These are phyloP conservation scores for Huntiella bhutanensis DNA, from an alignment of 2,329 filamentous ascomycete species.

Conservation along the genomic window DNA sequence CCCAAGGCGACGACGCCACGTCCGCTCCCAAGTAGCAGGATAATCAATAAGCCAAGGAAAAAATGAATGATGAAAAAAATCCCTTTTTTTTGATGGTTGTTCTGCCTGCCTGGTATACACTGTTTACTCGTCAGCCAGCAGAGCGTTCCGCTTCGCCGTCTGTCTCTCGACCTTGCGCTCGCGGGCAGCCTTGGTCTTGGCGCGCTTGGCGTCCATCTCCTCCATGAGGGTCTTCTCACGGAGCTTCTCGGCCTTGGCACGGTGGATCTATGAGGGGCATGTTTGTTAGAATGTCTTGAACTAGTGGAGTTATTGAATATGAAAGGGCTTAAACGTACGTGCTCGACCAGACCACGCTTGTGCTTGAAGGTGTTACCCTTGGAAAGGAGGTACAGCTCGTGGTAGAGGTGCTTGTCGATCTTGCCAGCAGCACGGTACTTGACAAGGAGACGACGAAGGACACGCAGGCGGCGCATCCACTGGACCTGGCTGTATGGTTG, in stretches of 20 bases:
- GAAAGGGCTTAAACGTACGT: constrained; percentile 49
- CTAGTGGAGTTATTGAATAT: not conserved
- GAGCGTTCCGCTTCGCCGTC: constrained; percentile 72
- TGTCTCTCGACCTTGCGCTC: constrained; percentile 93
- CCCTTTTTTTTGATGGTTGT: constrained; percentile 12
- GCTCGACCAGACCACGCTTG: constrained; percentile 99
- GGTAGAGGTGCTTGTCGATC: constrained; percentile 99
- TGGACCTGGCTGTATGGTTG: constrained; percentile 58
- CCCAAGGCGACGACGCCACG: too few relatives aligned
- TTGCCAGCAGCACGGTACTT: constrained; percentile 99
- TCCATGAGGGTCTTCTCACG: constrained; percentile 94
- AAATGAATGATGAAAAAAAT: constrained; percentile 9
- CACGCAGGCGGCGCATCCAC: constrained; percentile 99
- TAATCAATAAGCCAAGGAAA: too few relatives aligned
- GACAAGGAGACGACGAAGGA: constrained; percentile 95
- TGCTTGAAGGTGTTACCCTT: constrained; percentile 99
- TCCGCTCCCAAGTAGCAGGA: too few relatives aligned
- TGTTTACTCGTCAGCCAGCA: constrained; percentile 45
- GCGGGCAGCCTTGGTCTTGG: constrained; percentile 99
- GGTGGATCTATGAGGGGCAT: constrained; percentile 61
- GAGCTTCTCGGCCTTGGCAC: constrained; percentile 98
- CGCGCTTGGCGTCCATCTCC: constrained; percentile 99
- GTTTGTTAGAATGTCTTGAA: not conserved
- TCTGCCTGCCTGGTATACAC: constrained; percentile 11
- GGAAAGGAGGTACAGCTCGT: constrained; percentile 99